Conservation (phyloP, 108 stramenopile genomes). For the Cyclotella baltica region DNA sequence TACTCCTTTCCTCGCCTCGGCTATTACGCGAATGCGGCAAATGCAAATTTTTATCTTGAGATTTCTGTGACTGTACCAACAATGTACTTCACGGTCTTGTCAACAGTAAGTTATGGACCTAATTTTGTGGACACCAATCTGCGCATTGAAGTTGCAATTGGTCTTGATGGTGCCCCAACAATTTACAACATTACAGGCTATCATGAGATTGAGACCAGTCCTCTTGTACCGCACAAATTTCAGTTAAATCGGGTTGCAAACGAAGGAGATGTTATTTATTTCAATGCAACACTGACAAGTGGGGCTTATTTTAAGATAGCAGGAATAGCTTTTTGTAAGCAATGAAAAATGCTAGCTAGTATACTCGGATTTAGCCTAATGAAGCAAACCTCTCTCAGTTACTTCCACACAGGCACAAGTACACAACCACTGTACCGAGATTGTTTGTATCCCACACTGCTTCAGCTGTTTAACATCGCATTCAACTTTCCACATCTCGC, state of each 20-base stretch:
- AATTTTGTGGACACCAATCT: constrained; percentile 30
- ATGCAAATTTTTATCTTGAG: constrained; percentile 31
- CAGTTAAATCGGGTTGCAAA: constrained; percentile 35
- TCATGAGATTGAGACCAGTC: constrained; percentile 44
- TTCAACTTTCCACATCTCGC: constrained; percentile 48
- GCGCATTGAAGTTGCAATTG: constrained; percentile 4
- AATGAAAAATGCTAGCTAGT: constrained; percentile 25
- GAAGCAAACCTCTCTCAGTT: too few species aligned
- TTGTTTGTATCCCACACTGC: not conserved
- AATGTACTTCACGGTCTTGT: constrained; percentile 30
- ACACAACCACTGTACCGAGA: not conserved
- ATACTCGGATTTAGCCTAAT: too few species aligned
- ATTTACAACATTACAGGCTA: constrained; percentile 34
- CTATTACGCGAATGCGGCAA: constrained; percentile 18
- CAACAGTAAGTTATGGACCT: constrained; percentile 34
- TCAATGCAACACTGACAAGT: constrained; percentile 36
- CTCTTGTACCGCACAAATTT: constrained; percentile 44
- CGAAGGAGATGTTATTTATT: constrained; percentile 33
- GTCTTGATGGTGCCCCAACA: not conserved
- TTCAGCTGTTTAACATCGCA: constrained; percentile 6
- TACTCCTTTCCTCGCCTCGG: constrained; percentile 22
- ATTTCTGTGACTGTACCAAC: constrained; percentile 20
- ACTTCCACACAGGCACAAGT: not conserved
- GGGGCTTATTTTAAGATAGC: constrained; percentile 50
- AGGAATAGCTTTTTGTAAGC: constrained; percentile 47